Conservation (phyloP, 2,329 filamentous ascomycete genomes). For the Pochonia chlamydosporia region DNA sequence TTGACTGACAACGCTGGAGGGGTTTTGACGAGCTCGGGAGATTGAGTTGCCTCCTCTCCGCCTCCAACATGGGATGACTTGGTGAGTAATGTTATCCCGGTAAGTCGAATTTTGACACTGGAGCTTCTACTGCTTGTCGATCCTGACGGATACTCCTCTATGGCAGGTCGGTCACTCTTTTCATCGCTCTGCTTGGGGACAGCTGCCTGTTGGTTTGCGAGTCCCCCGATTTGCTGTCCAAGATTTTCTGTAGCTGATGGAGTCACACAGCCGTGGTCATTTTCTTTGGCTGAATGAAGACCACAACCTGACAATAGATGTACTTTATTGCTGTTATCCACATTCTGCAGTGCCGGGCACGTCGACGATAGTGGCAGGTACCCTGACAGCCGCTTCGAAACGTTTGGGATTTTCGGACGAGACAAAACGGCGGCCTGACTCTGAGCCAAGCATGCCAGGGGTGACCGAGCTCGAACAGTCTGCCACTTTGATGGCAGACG, state of each 20-base stretch:
- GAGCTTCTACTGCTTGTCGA: background rate
- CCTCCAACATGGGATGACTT: background rate
- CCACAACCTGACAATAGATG: conserved; percentile 5
- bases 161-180: too few relatives aligned
- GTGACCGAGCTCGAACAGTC: conserved; percentile 2
- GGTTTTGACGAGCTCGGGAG: too few relatives aligned
- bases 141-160: too few relatives aligned
- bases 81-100: background rate
- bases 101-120: background rate
- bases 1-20: background rate
- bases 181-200: too few relatives aligned
- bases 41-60: background rate
- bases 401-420: conserved; percentile 4
- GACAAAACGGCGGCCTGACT: conserved; percentile 6
- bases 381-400: conserved; percentile 6
- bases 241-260: background rate
- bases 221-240: background rate
- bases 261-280: background rate
- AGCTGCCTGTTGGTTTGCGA: too few relatives aligned
- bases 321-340: background rate
- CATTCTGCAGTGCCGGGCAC: conserved; percentile 5
- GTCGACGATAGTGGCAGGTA: conserved; percentile 8
- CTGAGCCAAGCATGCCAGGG: conserved; percentile 6
- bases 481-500: background rate
- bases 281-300: background rate